phyloP scores from a whole-genome alignment of 2,329 filamentous ascomycete genomes.

The Venturia nashicola region DNA sequence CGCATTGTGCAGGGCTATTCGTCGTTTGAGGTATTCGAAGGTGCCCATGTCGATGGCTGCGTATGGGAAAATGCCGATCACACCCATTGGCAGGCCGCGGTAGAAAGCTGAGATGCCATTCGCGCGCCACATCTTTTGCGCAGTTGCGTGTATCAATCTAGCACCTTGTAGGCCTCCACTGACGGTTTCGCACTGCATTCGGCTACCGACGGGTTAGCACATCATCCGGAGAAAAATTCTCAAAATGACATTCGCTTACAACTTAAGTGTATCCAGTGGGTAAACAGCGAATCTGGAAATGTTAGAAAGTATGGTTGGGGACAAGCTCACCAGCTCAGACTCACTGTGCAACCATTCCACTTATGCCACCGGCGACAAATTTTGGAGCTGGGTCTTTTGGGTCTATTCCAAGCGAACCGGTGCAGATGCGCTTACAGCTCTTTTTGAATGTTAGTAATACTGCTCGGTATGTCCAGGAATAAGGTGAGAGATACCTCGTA shows the following conservation, averaged over 20 bases:
- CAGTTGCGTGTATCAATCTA: conserved; percentile 68
- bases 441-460: conserved; percentile 4
- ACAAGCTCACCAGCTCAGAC: conserved; percentile 18
- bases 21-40: conserved; percentile 81
- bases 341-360: conserved; percentile 86
- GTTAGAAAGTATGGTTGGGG: conserved; percentile 15
- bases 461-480: neutral
- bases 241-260: conserved; percentile 31
- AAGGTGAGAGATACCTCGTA: conserved; percentile 53
- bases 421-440: conserved; percentile 4
- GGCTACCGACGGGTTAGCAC: conserved; percentile 29
- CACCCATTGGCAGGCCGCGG: conserved; percentile 82
- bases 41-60: conserved; percentile 93
- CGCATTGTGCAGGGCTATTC: conserved; percentile 58
- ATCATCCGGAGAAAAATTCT: neutral
- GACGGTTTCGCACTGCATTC: conserved; percentile 91
- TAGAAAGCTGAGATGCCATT: conserved; percentile 71
- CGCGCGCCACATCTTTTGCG: conserved; percentile 71
- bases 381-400: conserved; percentile 70
- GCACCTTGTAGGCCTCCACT: conserved; percentile 74
- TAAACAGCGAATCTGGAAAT: conserved; percentile 67
- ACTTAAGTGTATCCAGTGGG: conserved; percentile 74
- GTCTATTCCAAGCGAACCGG: neutral
- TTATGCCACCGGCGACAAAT: conserved; percentile 80
- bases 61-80: conserved; percentile 95